Base-by-base conservation (phyloP, 768 basidiomycete species). In the Trametes cubensis region DNA sequence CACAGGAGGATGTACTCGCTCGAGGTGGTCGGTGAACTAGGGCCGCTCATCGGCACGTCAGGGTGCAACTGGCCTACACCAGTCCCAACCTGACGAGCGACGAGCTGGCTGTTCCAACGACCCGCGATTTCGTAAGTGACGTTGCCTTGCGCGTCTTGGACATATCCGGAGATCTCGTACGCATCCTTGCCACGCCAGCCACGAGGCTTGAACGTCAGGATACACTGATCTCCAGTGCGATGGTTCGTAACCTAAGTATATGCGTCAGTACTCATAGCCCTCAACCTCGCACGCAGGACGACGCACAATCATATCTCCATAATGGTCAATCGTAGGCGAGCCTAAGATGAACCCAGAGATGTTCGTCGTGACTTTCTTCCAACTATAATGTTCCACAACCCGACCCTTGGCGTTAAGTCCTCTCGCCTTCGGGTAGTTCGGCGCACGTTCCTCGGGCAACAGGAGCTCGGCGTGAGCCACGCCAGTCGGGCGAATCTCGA, bases 401-500 rank as follows among this genome's bases (percentile, higher is more conserved):
- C 84, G 85, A 44, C 82, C 81, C 61, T 77, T 70, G 39, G 66
- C 45, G 15, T 77, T 71, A 46, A 71, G 71, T 1, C 77, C 77
- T n/a, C 75, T 76, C 1, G 82, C 82, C 67, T 79, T 83, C 3
- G 90, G 89, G 67, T 91, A 90, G 30, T 76, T 70, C 0, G 83
- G 83, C 0, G 77, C 89, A 75, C 83, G 81, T 13, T 85, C 85
- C 51, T 81, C 79, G 0, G 94, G 90, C 4, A 98, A 74, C 18
- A 90, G 76, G 10, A 98, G 79, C 47, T 96, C 90, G 6, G 84
- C 89, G 67, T 98, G 95, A 0, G 95, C 95, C 11, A 94, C 81
- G n/a, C 95, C 95, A 2, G 95, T 98, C 1, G 95, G 95, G 25
- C 93, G 79, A 67, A 98, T 97, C 79, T 98, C 95, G 70, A 98